phyloP scores from a whole-genome alignment of 2,329 filamentous ascomycete genomes.

The Talaromyces funiculosus region DNA sequence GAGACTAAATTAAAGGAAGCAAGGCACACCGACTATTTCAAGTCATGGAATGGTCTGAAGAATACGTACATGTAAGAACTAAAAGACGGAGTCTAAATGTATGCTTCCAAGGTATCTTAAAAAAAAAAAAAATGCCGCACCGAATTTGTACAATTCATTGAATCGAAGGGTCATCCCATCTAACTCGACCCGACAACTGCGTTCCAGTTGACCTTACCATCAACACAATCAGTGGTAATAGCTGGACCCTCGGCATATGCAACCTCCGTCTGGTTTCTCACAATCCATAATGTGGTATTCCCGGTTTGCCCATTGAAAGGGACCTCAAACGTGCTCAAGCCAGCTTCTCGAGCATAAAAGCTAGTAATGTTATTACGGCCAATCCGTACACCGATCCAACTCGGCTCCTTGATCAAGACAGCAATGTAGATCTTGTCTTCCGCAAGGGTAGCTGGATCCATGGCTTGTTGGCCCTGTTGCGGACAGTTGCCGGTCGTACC shows the following conservation, averaged over 20 bases:
- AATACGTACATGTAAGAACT: too few relatives aligned
- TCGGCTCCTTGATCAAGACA: slow-evolving; percentile 22
- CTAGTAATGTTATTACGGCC: slow-evolving; percentile 18
- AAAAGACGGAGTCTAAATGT: too few relatives aligned
- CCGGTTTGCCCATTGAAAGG: slow-evolving; percentile 28
- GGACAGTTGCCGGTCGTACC: slow-evolving; percentile 34
- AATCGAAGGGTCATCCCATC: neutral
- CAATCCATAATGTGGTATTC: slow-evolving; percentile 23
- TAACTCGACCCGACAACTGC: slow-evolving; percentile 31
- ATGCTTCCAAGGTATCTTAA: neutral
- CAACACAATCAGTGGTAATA: slow-evolving; percentile 24
- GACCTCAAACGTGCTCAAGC: slow-evolving; percentile 29
- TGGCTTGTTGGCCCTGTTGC: slow-evolving; percentile 21
- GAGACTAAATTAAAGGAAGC: neutral
- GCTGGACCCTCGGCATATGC: slow-evolving; percentile 23
- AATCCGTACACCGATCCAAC: slow-evolving; percentile 26
- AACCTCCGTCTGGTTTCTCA: slow-evolving; percentile 21
- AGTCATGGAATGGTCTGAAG: neutral
- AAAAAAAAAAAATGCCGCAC: neutral
- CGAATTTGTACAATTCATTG: neutral
- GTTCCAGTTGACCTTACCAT: slow-evolving; percentile 32
- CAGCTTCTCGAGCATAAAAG: slow-evolving; percentile 20
- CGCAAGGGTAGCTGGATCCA: slow-evolving; percentile 24
- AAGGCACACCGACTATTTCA: neutral
- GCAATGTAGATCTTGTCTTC: slow-evolving; percentile 31